phyloP scores from a whole-genome alignment of 768 basidiomycete species.

The Pleurotus djamor region DNA sequence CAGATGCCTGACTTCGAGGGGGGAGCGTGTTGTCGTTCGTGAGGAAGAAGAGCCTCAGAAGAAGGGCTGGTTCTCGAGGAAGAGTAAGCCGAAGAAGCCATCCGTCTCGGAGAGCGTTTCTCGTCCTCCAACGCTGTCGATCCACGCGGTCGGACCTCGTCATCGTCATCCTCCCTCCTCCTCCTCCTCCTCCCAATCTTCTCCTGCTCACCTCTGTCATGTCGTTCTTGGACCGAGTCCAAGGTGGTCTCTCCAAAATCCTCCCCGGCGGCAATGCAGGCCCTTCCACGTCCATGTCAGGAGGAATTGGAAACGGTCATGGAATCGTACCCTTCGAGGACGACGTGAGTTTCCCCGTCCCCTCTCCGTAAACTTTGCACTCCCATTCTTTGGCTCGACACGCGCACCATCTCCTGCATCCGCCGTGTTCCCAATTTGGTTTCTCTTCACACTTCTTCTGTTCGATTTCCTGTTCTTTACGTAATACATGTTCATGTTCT shows the following conservation, averaged over 20 bases:
- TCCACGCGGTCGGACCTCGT: too few species aligned
- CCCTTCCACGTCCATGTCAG: constrained; percentile 37
- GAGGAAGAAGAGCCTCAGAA: too few species aligned
- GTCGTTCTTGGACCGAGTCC: constrained; percentile 57
- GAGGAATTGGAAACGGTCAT: constrained; percentile 58
- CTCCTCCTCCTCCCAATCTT: not conserved
- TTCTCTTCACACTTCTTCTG: constrained; percentile 4
- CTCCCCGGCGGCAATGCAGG: constrained; percentile 37
- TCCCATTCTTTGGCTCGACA: constrained; percentile 13
- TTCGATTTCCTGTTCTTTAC: constrained; percentile 26
- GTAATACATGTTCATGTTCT: constrained; percentile 44
- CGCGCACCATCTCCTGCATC: too few species aligned
- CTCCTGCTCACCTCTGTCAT: constrained; percentile 25
- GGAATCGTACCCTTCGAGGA: constrained; percentile 66
- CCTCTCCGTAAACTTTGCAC: not conserved
- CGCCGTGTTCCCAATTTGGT: not conserved
- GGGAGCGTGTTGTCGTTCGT: too few species aligned
- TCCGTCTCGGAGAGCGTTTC: too few species aligned
- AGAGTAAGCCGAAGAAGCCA: too few species aligned
- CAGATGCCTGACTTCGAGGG: too few species aligned
- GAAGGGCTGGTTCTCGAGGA: too few species aligned
- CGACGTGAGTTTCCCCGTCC: constrained; percentile 56
- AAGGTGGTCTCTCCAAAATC: constrained; percentile 44
- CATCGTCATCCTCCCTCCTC: not conserved
- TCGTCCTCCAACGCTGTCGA: too few species aligned